These are phyloP conservation scores for Myochromella boudieri DNA, from an alignment of 768 basidiomycete species.

Conservation along the genomic window DNA sequence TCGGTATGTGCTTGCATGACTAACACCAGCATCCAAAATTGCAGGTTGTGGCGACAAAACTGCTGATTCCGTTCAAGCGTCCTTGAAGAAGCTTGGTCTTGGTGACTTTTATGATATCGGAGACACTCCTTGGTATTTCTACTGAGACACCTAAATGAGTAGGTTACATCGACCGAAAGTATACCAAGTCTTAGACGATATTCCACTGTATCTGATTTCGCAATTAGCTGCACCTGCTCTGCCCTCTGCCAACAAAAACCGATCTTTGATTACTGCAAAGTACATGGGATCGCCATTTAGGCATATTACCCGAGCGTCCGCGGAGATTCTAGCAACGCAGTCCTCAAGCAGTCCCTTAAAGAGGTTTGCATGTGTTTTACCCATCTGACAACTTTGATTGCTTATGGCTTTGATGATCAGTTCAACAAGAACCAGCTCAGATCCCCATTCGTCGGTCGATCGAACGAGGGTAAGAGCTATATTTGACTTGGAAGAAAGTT, in stretches of 20 bases:
- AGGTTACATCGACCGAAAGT: slow-evolving; percentile 58
- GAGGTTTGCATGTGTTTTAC: slow-evolving; percentile 54
- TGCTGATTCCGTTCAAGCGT: slow-evolving; percentile 21
- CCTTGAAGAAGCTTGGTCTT: slow-evolving; percentile 53
- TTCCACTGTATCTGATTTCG: no score
- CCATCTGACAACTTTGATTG: background rate
- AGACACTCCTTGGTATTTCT: background rate
- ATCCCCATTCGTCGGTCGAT: slow-evolving; percentile 88
- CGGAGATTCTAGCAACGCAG: slow-evolving; percentile 52
- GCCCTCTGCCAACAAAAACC: slow-evolving; percentile 78
- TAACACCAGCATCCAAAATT: slow-evolving; percentile 47
- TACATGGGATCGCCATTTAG: slow-evolving; percentile 58
- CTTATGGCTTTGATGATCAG: slow-evolving; percentile 31
- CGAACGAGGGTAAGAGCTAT: slow-evolving; percentile 65
- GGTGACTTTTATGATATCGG: slow-evolving; percentile 40
- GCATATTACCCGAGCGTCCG: slow-evolving; percentile 78
- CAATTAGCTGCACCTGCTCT: slow-evolving; percentile 72
- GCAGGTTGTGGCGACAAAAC: slow-evolving; percentile 35
- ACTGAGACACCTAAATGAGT: background rate
- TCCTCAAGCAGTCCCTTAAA: slow-evolving; percentile 50
- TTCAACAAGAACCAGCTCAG: slow-evolving; percentile 64
- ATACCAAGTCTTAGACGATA: slow-evolving; percentile 40
- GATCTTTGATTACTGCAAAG: slow-evolving; percentile 72
- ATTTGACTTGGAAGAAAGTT: no score
- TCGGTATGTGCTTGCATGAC: background rate